These are phyloP conservation scores for Talaromyces ruber DNA, from an alignment of 495 filamentous ascomycete genomes.

Conservation along the genomic window DNA sequence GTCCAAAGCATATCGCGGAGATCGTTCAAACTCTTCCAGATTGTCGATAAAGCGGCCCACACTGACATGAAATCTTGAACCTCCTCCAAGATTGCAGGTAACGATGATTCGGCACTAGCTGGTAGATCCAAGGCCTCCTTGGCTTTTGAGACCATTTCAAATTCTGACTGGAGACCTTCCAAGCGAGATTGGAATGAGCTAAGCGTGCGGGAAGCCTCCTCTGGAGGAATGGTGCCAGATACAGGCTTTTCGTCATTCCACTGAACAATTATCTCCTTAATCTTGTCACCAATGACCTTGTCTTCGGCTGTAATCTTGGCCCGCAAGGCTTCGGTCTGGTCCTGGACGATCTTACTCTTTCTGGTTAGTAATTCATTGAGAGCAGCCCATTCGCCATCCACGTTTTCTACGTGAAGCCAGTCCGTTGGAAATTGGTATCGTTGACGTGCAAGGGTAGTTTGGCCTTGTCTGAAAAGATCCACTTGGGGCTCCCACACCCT, in stretches of 20 bases:
- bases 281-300: constrained; percentile 78
- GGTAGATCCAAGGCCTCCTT: constrained; percentile 94
- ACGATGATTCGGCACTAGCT: constrained; percentile 62
- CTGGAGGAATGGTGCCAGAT: constrained; percentile 83
- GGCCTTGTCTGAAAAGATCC: constrained; percentile 88
- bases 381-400: constrained; percentile 87
- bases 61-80: constrained; percentile 99
- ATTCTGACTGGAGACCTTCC: constrained; percentile 72
- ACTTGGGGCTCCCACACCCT: constrained; percentile 92
- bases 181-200: constrained; percentile 73
- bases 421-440: constrained; percentile 87
- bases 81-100: constrained; percentile 80
- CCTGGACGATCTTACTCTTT: constrained; percentile 88
- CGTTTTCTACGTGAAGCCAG: constrained; percentile 90
- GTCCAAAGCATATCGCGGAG: constrained; percentile 87
- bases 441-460: constrained; percentile 80
- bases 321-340: constrained; percentile 87
- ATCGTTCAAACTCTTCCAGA: constrained; percentile 95
- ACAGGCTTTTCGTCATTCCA: constrained; percentile 98
- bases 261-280: constrained; percentile 66
- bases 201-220: constrained; percentile 73
- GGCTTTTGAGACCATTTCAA: constrained; percentile 88
- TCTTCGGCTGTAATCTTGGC: constrained; percentile 97
- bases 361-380: constrained; percentile 80
- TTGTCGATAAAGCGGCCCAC: constrained; percentile 87